Evolutionary conservation across 2,329 filamentous ascomycete species (phyloP), one percentile per base, ranked within the genome.

Genomic region (Colletotrichum liriopes): DNA sequence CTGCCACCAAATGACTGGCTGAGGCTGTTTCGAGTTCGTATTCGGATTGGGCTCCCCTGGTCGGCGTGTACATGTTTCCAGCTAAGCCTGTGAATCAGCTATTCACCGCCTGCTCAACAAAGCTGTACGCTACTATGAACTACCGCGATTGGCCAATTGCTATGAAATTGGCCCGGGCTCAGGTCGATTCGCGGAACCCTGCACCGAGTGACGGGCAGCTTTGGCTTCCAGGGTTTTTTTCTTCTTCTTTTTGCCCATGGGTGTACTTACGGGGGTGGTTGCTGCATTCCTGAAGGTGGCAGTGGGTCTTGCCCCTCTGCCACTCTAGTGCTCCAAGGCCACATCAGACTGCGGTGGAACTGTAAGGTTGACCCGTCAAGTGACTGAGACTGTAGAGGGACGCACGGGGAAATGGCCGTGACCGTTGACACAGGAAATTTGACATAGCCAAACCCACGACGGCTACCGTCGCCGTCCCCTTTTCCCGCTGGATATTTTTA

Each of bases 1-100:
- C 20, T 61, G 18, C 43, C 16, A 37, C 20, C 32, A 23, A 20
- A 39, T 35, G 49, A 51, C 37, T 32, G 35, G 9, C 47, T 29
- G 65, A 35, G 26, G 41, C 41, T 35, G 43, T 58, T 60, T 66
- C 54, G 62, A 60, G n/a, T 70, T 70, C 67, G 67, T 70, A 70
- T 70, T 70, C 67, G 67, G 67, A 65, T 70, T 66, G 51, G 32
- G 37, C 26, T 43, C 32, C 61, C 51, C 37, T 47, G 45, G 49
- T 62, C 60, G 39, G 39, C 51, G 16, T 49, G 51, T 29, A 49
- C 32, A 47, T 47, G 62, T 55, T 56, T 49, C 43, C 49, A 18
- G 29, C 26, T 9, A 5, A 45, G 26, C 59, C 20, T n/a, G 9
- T 23, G 35, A 56, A 6, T 37, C 11, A 8, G 45, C 18, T 23